Conservation (phyloP, 2,329 filamentous ascomycete genomes). For the Paecilomyces sp. region DNA sequence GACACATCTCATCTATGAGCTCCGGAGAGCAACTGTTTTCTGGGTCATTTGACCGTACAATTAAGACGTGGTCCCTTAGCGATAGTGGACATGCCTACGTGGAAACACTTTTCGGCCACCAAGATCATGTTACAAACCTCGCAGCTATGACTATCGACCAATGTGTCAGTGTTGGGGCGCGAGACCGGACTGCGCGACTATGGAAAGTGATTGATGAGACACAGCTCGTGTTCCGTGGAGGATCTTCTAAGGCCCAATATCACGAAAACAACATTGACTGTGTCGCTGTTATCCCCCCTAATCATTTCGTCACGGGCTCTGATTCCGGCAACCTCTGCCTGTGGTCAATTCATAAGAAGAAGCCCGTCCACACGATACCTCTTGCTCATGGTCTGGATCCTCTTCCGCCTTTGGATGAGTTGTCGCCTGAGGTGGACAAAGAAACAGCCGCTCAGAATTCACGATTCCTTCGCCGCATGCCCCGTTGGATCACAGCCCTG, state of each 20-base stretch:
- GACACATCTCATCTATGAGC: conserved; percentile 54
- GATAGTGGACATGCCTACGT: conserved; percentile 81
- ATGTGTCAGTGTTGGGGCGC: conserved; percentile 81
- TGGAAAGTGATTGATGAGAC: conserved; percentile 97
- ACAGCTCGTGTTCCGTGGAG: conserved; percentile 89
- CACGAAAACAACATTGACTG: conserved; percentile 84
- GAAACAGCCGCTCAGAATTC: conserved; percentile 41
- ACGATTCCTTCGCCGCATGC: conserved; percentile 50
- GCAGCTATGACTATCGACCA: conserved; percentile 77
- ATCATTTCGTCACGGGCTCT: conserved; percentile 87
- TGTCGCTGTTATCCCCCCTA: conserved; percentile 80
- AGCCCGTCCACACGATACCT: conserved; percentile 72
- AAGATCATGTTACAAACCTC: conserved; percentile 80
- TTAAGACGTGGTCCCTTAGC: conserved; percentile 85
- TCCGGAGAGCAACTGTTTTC: conserved; percentile 81
- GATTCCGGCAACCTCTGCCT: conserved; percentile 83
- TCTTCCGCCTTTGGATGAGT: conserved; percentile 57
- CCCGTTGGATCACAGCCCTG: conserved; percentile 86
- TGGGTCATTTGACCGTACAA: conserved; percentile 80
- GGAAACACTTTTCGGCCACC: conserved; percentile 93
- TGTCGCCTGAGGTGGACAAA: conserved; percentile 64
- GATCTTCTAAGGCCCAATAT: conserved; percentile 47
- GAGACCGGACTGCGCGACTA: conserved; percentile 82
- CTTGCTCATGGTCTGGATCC: conserved; percentile 81
- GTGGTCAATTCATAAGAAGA: conserved; percentile 92